Conservation (phyloP, 2,329 filamentous ascomycete genomes). For the Lecanicillium sp. region DNA sequence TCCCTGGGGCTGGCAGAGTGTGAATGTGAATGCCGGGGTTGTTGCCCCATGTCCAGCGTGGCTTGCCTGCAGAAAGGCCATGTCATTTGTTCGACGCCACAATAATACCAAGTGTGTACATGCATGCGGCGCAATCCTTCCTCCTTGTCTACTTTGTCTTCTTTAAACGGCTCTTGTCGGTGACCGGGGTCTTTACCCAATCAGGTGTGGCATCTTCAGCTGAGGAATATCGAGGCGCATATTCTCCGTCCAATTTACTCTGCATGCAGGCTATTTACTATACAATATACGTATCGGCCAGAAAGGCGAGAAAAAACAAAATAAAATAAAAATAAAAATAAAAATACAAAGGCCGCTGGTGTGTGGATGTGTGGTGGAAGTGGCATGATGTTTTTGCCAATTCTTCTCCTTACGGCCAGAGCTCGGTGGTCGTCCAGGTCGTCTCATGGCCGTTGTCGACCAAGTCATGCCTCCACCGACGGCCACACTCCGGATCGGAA, state of each 20-base stretch:
- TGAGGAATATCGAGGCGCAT: too few relatives aligned
- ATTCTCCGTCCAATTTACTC: too few relatives aligned
- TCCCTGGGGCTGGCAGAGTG: too few relatives aligned
- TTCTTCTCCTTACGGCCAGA: conserved; percentile 52
- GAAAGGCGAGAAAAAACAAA: neutral
- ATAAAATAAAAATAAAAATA: neutral
- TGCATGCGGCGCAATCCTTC: conserved; percentile 1
- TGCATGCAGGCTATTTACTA: too few relatives aligned
- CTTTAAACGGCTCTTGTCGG: too few relatives aligned
- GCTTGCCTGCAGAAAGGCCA: conserved; percentile 7
- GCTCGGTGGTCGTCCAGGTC: conserved; percentile 62
- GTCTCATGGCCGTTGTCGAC: conserved; percentile 35
- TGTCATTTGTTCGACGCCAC: conserved; percentile 1
- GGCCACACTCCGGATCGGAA: conserved; percentile 55
- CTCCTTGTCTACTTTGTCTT: neutral
- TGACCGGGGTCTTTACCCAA: too few relatives aligned
- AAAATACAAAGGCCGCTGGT: neutral
- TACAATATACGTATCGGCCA: neutral
- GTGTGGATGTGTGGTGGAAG: too few relatives aligned
- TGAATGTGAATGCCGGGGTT: too few relatives aligned
- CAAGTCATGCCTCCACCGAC: conserved; percentile 63
- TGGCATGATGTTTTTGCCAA: neutral
- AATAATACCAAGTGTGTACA: too few relatives aligned
- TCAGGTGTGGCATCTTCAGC: too few relatives aligned
- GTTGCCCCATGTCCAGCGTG: neutral